Conservation (phyloP, 768 basidiomycete genomes). For the Naematelia encephala region DNA sequence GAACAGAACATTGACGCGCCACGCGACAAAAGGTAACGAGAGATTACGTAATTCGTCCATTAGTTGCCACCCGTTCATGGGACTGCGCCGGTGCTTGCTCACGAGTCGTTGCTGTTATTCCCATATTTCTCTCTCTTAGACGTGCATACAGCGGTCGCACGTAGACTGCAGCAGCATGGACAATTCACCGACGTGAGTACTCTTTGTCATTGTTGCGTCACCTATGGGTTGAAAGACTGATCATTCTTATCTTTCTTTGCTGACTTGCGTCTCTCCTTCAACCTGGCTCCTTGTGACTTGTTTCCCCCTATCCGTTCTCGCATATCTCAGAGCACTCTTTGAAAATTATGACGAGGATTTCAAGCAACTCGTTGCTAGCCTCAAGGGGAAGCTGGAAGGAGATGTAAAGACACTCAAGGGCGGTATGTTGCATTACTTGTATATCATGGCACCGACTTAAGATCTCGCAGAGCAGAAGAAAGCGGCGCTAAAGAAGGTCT, state of each 20-base stretch:
- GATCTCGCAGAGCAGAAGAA: conserved; percentile 78
- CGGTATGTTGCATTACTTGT: conserved; percentile 56
- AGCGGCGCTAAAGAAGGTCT: conserved; percentile 72
- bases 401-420: conserved; percentile 64
- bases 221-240: not conserved
- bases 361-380: conserved; percentile 69
- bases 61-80: too few relatives aligned
- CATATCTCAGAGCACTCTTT: conserved; percentile 45
- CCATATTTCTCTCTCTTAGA: too few relatives aligned
- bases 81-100: too few relatives aligned
- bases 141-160: too few relatives aligned
- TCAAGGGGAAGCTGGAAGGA: conserved; percentile 72
- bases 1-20: too few relatives aligned
- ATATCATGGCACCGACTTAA: not conserved
- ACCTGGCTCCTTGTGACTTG: not conserved
- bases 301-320: not conserved
- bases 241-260: not conserved
- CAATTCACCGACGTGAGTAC: conserved; percentile 49
- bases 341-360: conserved; percentile 82
- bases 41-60: too few relatives aligned
- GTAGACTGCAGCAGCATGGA: conserved; percentile 46
- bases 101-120: too few relatives aligned
- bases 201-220: not conserved
- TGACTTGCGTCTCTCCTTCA: too few relatives aligned
- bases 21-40: too few relatives aligned